Evolutionary conservation across 164 flowering plant genomes (phyloP), one percentile per base, ranked within the genome.

Genomic region (Kalanchoe fedtschenkoi): DNA sequence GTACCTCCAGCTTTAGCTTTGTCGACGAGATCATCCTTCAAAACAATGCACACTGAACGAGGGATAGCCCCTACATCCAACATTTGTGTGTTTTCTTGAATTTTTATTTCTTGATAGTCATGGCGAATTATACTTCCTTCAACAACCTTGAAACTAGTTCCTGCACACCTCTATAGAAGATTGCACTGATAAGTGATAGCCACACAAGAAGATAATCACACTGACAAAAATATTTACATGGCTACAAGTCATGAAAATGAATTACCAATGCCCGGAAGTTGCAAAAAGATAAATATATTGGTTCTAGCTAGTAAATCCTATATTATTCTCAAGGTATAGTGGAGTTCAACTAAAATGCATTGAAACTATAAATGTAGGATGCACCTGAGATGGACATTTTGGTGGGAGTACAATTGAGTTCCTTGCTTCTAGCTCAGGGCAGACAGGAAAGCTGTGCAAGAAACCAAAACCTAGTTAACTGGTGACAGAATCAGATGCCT

Each of bases 91-190:
- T 77, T 91, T 76, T 95, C 99, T 79, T 95, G 99, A 61, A 95
- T 88, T 77, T 91, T 95, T 39, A 95, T 95, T 74, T 95, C 99
- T 69, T 95, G 99, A 67, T 91, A 95, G 78, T 95, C 97, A 74
- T 91, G 97, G 67, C 88, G 80, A 55, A 79, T 62, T 59, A 75
- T 77, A 56, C 78, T 77, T 65, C 70, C 73, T 66, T 91, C 97
- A 13, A 88, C 61, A 59, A 71, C 68, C 62, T 78, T 74, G 69
- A 95, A 95, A 43, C 67, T 81, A 63, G 78, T 80, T 56, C 96
- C 84, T 68, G 78, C 85, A 68, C 99, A 93, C 70, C 77, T 74
- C 91, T 89, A 80, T 19, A 35, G 28, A 58, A 58, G 17, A 51
- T 51, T 51, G 28, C 3, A 32, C 17, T 51, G 33, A 51, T 51